Percentiles rank a stretch among this genome's conserved stretches.
These are phyloP conservation scores for Ceratocystis papillata DNA, from an alignment of 2,329 filamentous ascomycete species.

Conservation along the genomic window DNA sequence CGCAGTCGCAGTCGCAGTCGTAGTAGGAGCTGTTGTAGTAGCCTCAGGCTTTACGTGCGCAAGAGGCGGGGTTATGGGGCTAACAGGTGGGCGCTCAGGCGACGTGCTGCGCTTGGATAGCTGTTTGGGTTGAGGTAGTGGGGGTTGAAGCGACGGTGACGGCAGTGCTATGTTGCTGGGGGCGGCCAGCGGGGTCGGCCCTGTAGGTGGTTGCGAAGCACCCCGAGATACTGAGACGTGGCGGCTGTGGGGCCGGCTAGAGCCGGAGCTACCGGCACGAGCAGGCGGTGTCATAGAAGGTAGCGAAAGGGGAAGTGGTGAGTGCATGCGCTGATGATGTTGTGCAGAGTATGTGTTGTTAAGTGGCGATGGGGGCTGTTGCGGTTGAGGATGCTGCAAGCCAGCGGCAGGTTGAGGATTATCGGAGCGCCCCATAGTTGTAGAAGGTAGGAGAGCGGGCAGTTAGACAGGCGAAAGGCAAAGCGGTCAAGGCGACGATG, in stretches of 20 bases:
- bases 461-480: background rate
- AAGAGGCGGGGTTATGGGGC: conserved; percentile 45
- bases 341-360: conserved; percentile 19
- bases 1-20: no score
- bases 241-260: conserved; percentile 29
- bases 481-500: background rate
- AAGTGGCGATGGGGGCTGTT: conserved; percentile 18
- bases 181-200: conserved; percentile 17
- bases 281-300: conserved; percentile 22
- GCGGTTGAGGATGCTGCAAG: conserved; percentile 22
- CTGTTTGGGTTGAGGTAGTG: conserved; percentile 17
- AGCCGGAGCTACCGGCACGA: conserved; percentile 28
- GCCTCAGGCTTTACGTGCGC: conserved; percentile 30
- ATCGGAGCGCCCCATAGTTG: conserved; percentile 19
- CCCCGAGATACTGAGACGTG: conserved; percentile 24
- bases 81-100: conserved; percentile 42
- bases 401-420: conserved; percentile 17
- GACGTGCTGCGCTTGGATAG: conserved; percentile 33
- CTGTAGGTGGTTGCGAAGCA: conserved; percentile 18
- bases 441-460: background rate
- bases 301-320: conserved; percentile 19
- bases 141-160: conserved; percentile 21
- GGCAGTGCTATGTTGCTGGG: conserved; percentile 20
- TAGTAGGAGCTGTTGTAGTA: no score
- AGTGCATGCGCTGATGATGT: conserved; percentile 22